Percentiles rank a stretch among this genome's conserved stretches.
phyloP scores from a whole-genome alignment of 2,329 filamentous ascomycete species.

The Neofusicoccum umdonicola region DNA sequence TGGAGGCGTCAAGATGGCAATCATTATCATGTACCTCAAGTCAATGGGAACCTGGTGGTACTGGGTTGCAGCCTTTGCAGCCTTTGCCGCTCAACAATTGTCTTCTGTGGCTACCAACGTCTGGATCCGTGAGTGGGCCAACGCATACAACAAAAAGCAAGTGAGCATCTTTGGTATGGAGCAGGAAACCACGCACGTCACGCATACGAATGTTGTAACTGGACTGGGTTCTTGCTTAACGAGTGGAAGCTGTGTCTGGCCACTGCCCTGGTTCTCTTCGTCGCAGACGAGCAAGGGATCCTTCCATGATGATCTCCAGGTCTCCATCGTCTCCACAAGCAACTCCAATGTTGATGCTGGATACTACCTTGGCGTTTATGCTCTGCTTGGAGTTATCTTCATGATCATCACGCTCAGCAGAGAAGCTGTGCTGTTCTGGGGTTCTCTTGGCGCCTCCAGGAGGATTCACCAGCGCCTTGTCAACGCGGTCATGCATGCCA shows the following conservation, averaged over 20 bases:
- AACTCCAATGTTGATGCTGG: conserved; percentile 65
- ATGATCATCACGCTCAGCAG: conserved; percentile 78
- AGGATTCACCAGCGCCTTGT: conserved; percentile 79
- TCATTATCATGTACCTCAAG: conserved; percentile 79
- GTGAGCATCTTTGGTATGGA: conserved; percentile 27
- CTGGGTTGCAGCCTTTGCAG: conserved; percentile 72
- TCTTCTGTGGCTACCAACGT: conserved; percentile 84
- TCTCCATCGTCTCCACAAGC: conserved; percentile 36
- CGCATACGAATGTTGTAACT: conserved; percentile 43
- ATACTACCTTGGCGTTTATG: conserved; percentile 85
- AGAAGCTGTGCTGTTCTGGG: conserved; percentile 87
- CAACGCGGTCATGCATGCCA: conserved; percentile 76
- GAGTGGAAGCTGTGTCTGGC: conserved; percentile 52
- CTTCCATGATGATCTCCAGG: conserved; percentile 25
- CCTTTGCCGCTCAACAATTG: conserved; percentile 81
- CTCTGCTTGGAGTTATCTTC: conserved; percentile 72
- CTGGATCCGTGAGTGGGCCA: conserved; percentile 95
- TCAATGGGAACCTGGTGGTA: conserved; percentile 98
- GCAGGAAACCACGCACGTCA: conserved; percentile 34
- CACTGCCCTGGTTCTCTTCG: conserved; percentile 30
- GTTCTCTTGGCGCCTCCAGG: conserved; percentile 83
- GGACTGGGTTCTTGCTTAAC: conserved; percentile 48
- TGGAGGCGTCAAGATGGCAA: conserved; percentile 83
- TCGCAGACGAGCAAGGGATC: conserved; percentile 12
- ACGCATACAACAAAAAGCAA: conserved; percentile 68